Percentiles rank a stretch among this genome's conserved stretches.
These are phyloP conservation scores for Pseudogymnoascus sp. DNA, from an alignment of 2,329 filamentous ascomycete genomes.

Conservation along the genomic window DNA sequence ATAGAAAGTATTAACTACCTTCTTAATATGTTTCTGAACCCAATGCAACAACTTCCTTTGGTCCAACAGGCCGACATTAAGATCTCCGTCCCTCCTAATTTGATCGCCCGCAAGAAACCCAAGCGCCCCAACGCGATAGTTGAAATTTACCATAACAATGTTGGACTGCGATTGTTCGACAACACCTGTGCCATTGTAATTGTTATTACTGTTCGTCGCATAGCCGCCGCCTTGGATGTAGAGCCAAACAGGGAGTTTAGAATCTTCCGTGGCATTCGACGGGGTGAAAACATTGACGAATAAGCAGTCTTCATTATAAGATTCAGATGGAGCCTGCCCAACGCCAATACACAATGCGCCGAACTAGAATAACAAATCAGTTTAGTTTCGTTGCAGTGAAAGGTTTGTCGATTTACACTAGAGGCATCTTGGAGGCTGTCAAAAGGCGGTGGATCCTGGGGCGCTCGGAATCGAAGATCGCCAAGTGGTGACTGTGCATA, in stretches of 20 bases:
- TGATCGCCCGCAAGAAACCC: slow-evolving; percentile 55
- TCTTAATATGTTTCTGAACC: slow-evolving; percentile 51
- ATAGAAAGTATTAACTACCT: slow-evolving; percentile 27
- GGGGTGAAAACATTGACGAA: slow-evolving; percentile 40
- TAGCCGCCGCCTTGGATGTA: slow-evolving; percentile 46
- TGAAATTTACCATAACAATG: slow-evolving; percentile 52
- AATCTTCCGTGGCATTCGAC: slow-evolving; percentile 31
- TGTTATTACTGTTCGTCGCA: slow-evolving; percentile 39
- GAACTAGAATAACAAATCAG: slow-evolving; percentile 29
- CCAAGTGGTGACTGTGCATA: neutral
- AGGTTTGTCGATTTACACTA: neutral
- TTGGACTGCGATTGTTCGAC: slow-evolving; percentile 37
- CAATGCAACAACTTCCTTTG: slow-evolving; percentile 53
- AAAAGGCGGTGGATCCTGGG: neutral
- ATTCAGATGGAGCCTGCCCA: slow-evolving; percentile 20
- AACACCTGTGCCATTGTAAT: slow-evolving; percentile 43
- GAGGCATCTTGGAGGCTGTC: neutral
- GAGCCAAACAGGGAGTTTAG: slow-evolving; percentile 46
- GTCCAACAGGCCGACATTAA: slow-evolving; percentile 59
- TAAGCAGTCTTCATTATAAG: slow-evolving; percentile 36
- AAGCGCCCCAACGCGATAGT: slow-evolving; percentile 54
- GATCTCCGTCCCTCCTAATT: slow-evolving; percentile 45
- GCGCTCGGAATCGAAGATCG: neutral
- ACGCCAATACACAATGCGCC: slow-evolving; percentile 39
- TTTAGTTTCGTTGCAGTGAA: neutral